Base-by-base conservation (phyloP, 2,329 filamentous ascomycete species). In the Fusarium albosuccineum region DNA sequence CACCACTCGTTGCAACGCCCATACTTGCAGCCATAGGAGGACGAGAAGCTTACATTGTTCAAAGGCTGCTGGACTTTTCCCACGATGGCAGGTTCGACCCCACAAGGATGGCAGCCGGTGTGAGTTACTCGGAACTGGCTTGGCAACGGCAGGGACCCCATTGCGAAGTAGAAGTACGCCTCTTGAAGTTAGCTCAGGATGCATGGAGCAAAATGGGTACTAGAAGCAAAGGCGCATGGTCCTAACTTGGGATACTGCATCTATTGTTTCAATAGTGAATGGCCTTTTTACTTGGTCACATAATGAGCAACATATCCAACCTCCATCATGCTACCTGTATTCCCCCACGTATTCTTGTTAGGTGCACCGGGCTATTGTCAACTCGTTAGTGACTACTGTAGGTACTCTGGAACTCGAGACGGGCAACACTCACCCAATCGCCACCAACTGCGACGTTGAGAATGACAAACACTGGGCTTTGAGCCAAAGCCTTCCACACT, bases 1-100 rank as follows among this genome's bases (percentile, higher is more conserved):
- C 83, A 17, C 80, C 85, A 36, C 93, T 95, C 57, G 90, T 92
- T 72, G 91, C 94, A 50, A 97, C 94, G 1, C 95, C 95, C 2
- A 96, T 99, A 83, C 86, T 97, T 36, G 93, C 94, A 57, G 94
- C 95, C 2, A 97, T 99, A 66, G 95, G 95, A 13, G 91, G 94
- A 70, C 87, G 89, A 65, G 95, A 97, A 16, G 2, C 16, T 16
- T 4, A 17, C 14, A 33, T 33, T 11, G 6, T 33, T 9, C 1
- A 11, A 3, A 11, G 3, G 30, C 30, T 33, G 5, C 9, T 33
- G 4, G 5, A 22, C 22, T 22, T 22, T 22, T 22, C 17, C 17
- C 17, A 22, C 17, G 2, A 2, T 22, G 22, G 22, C 22, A 22
- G 22, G 3, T 22, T 22, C 3, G 22, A 4, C 22, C 4, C 4